Conservation (phyloP, 257 asterid species). For the Cruciata laevipes region DNA sequence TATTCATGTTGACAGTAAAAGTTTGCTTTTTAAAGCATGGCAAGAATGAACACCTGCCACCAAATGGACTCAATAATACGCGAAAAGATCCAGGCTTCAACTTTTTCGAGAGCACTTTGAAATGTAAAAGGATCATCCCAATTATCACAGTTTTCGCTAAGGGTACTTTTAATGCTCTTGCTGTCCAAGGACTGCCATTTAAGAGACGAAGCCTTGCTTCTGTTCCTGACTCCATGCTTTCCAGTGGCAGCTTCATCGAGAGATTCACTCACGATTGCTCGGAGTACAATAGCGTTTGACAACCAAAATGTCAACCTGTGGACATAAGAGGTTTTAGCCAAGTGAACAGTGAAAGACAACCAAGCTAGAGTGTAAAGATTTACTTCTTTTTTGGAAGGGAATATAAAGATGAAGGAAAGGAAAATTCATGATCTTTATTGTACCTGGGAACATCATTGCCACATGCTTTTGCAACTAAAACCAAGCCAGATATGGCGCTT, state of each 20-base stretch:
- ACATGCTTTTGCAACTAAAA: conserved; percentile 72
- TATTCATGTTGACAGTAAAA: not conserved
- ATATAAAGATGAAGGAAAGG: not conserved
- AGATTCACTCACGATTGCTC: conserved; percentile 52
- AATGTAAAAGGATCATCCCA: conserved; percentile 54
- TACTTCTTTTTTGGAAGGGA: too few relatives aligned
- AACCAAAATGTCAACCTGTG: conserved; percentile 85
- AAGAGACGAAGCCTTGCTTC: conserved; percentile 34
- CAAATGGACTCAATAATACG: conserved; percentile 74
- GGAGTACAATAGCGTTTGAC: conserved; percentile 58
- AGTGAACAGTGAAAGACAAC: not conserved
- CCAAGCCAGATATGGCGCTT: conserved; percentile 63
- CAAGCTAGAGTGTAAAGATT: not conserved
- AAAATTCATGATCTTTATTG: conserved; percentile 1
- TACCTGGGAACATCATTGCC: conserved; percentile 90
- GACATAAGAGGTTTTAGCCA: conserved; percentile 11
- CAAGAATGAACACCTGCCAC: conserved; percentile 69
- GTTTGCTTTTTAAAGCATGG: not conserved
- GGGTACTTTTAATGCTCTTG: conserved; percentile 25
- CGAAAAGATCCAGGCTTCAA: conserved; percentile 72
- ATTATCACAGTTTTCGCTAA: conserved; percentile 28
- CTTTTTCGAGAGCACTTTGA: conserved; percentile 53
- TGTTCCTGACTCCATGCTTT: conserved; percentile 16
- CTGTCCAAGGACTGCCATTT: conserved; percentile 47
- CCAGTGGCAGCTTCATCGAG: conserved; percentile 24